Base-by-base conservation (phyloP, 2,329 filamentous ascomycete species). In the Botryotinia calthae region DNA sequence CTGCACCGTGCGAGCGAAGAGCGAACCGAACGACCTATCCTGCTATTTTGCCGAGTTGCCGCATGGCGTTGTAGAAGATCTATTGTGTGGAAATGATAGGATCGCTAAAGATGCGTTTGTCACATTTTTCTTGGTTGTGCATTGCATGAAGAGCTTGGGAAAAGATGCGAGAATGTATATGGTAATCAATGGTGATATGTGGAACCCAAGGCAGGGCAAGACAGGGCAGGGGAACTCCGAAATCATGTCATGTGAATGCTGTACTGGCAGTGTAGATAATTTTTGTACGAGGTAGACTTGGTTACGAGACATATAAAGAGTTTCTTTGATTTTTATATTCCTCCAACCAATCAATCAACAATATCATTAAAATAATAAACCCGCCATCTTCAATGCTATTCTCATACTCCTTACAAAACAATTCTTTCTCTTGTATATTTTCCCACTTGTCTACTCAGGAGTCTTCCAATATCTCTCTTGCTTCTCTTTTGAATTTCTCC, bases 341-440 rank as follows among this genome's bases (percentile, higher is more conserved):
- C 25, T 25, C 51, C 63, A 42, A 31, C 48, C 70, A 72, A 68
- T 61, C 42, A 72, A 59, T 65, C 59, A 56, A 51, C 42, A 31
- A 44, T 31, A 31, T 72, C 42, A 72, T 68, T 65, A 61, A 68
- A 51, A 54, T 34, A 40, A 44, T 64, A 48, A 37, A 70, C 2
- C 28, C 59, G 63, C 31, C n/a, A 56, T 56, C 51, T 56, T 56
- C 51, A 28, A 56, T 56, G 14, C n/a, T 18, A 56, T 28, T 28
- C n/a, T 56, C 2, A 16, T 28, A 28, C 51, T 28, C n/a, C n/a
- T 84, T 86, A 93, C 78, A 94, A 84, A 70, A 87, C 82, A 77
- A 97, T 90, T 82, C 89, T 89, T 84, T 97, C 94, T 76, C 95
- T 87, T 64, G 92, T 93, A 83, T 98, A 97, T 76, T 91, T 89